These are phyloP conservation scores for Thalassiosira hispida DNA, from an alignment of 352 stramenopile species.

Conservation along the genomic window DNA sequence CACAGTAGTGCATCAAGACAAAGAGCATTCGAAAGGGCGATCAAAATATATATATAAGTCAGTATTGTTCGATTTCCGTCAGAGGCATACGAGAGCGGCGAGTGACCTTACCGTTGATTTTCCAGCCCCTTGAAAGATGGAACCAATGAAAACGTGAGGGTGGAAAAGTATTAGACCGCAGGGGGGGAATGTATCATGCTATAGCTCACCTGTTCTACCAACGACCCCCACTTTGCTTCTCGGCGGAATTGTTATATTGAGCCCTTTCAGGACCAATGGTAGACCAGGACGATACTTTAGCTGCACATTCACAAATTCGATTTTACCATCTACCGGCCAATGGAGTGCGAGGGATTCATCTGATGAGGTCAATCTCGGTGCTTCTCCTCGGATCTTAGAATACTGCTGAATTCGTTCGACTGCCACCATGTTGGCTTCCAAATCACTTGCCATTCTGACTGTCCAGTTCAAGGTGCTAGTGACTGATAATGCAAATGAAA, in stretches of 20 bases:
- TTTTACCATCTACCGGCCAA: constrained; percentile 79
- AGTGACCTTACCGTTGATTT: neutral
- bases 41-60: too few relatives aligned
- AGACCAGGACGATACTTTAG: constrained; percentile 85
- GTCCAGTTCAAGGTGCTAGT: constrained; percentile 94
- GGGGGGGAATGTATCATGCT: too few relatives aligned
- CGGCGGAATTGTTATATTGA: constrained; percentile 87
- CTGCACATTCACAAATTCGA: constrained; percentile 76
- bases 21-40: too few relatives aligned
- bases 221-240: constrained; percentile 91
- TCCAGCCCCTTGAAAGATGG: too few relatives aligned
- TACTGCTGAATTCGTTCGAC: constrained; percentile 90
- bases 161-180: too few relatives aligned
- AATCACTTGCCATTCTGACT: constrained; percentile 91
- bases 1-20: neutral
- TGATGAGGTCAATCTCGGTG: constrained; percentile 39
- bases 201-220: constrained; percentile 75
- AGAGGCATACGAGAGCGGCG: too few relatives aligned
- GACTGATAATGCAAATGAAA: constrained; percentile 93
- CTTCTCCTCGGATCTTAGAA: constrained; percentile 64
- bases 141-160: too few relatives aligned
- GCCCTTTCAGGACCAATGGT: constrained; percentile 83
- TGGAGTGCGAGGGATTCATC: constrained; percentile 35
- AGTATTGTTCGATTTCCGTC: too few relatives aligned
- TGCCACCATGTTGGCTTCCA: constrained; percentile 94